Conservation (phyloP, 257 asterid genomes). For the Hygrophila difformis region DNA sequence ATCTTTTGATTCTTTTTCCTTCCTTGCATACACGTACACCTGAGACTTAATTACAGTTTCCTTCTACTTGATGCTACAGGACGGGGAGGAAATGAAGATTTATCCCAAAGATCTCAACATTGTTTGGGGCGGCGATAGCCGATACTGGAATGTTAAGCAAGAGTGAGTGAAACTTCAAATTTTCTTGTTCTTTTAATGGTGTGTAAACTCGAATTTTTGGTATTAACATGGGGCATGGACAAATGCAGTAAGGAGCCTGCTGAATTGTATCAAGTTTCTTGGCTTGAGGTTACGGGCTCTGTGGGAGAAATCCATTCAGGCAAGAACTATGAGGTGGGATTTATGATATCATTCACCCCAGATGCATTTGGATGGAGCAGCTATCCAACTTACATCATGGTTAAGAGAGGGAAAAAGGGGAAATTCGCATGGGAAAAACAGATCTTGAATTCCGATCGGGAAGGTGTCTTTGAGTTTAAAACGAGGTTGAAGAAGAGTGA, state of each 20-base stretch:
- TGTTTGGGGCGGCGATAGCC: conserved; percentile 46
- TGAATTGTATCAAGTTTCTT: conserved; percentile 32
- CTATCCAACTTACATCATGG: conserved; percentile 37
- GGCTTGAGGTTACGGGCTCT: conserved; percentile 50
- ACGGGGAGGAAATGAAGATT: conserved; percentile 7
- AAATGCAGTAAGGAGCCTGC: conserved; percentile 19
- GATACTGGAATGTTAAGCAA: conserved; percentile 41
- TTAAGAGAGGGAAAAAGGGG: conserved; percentile 30
- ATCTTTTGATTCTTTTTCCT: not conserved
- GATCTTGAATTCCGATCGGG: conserved; percentile 4
- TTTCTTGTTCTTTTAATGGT: not conserved
- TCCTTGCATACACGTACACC: too few species aligned
- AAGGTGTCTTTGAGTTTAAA: conserved; percentile 3
- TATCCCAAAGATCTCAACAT: conserved; percentile 33
- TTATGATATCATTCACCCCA: conserved; percentile 23
- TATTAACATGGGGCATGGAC: too few species aligned
- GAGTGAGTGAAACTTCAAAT: not conserved
- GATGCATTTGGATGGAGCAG: conserved; percentile 53
- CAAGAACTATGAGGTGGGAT: conserved; percentile 33
- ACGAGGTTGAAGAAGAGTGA: not conserved
- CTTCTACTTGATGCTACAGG: not conserved
- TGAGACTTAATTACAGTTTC: not conserved
- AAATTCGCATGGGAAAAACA: conserved; percentile 18
- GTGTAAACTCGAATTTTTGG: too few species aligned
- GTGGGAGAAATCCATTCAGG: conserved; percentile 6